These are phyloP conservation scores for Aethionema arabicum DNA, from an alignment of 345 rosid genomes.

Conservation along the genomic window DNA sequence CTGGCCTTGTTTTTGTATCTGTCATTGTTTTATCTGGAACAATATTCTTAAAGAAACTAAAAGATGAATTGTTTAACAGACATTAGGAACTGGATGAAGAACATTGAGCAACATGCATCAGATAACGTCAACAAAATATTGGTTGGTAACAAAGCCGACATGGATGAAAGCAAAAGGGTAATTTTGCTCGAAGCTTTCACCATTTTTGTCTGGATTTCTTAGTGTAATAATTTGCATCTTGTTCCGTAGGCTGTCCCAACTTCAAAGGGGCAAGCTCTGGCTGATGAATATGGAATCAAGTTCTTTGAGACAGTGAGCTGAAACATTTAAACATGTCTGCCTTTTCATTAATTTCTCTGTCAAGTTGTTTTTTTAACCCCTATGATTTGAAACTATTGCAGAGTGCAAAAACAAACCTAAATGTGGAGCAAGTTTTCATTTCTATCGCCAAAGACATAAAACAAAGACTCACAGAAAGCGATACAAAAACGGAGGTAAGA, in stretches of 20 bases:
- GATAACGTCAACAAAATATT: conserved; percentile 62
- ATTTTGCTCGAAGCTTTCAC: neutral
- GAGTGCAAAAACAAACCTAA: conserved; percentile 61
- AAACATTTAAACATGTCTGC: neutral
- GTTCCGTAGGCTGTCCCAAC: conserved; percentile 51
- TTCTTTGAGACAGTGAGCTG: conserved; percentile 56
- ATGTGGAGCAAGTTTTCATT: conserved; percentile 59
- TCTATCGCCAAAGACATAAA: conserved; percentile 56
- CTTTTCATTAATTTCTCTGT: conserved; percentile 1
- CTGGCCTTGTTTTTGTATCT: conserved; percentile 1
- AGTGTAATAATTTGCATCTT: neutral
- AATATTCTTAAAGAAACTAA: neutral
- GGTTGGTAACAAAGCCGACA: conserved; percentile 70
- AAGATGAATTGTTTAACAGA: conserved; percentile 29
- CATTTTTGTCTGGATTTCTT: conserved; percentile 10
- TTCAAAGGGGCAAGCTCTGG: conserved; percentile 54
- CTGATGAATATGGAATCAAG: conserved; percentile 62
- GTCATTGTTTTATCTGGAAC: neutral
- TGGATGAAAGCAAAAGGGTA: conserved; percentile 75
- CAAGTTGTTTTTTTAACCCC: neutral
- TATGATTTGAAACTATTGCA: conserved; percentile 31
- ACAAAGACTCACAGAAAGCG: conserved; percentile 49
- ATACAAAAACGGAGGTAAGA: conserved; percentile 49
- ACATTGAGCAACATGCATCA: conserved; percentile 67
- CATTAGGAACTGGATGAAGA: conserved; percentile 67